Percentiles rank a stretch among this genome's conserved stretches.
Evolutionary conservation across 441 rosid genomes (phyloP).

Genomic region (Erysimum pusillum): DNA sequence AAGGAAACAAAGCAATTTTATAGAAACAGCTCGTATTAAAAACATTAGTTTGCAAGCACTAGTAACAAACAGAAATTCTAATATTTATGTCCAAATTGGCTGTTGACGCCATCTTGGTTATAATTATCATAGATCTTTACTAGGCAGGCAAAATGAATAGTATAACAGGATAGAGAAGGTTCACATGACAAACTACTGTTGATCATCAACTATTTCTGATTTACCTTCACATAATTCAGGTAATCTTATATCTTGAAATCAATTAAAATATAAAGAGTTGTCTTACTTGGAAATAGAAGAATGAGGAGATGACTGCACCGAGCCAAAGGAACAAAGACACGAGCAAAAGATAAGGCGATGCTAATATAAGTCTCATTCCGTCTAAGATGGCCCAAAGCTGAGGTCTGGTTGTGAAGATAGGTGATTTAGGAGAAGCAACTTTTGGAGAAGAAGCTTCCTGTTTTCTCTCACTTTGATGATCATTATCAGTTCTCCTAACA

Average conservation of each 20-base stretch:
- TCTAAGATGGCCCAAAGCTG: conserved; percentile 80
- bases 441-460: conserved; percentile 48
- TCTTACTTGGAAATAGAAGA: conserved; percentile 95
- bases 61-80: background rate
- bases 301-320: conserved; percentile 93
- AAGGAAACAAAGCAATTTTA: background rate
- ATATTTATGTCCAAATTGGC: background rate
- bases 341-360: conserved; percentile 78
- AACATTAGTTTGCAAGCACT: background rate
- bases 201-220: conserved; percentile 1
- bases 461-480: conserved; percentile 52
- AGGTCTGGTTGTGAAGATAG: conserved; percentile 61
- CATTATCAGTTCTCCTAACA: conserved; percentile 52
- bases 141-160: conserved; percentile 4
- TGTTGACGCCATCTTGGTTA: conserved; percentile 5
- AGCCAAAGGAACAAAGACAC: conserved; percentile 94
- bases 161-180: background rate
- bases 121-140: background rate
- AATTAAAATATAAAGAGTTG: background rate
- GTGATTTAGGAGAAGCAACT: conserved; percentile 58
- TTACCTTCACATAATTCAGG: background rate
- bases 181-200: conserved; percentile 17
- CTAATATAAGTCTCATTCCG: conserved; percentile 78
- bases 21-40: background rate
- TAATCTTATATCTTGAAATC: conserved; percentile 2